Evolutionary conservation across 345 rosid species (phyloP), one percentile per base, ranked within the genome.

Genomic region (Aegle marmelos): DNA sequence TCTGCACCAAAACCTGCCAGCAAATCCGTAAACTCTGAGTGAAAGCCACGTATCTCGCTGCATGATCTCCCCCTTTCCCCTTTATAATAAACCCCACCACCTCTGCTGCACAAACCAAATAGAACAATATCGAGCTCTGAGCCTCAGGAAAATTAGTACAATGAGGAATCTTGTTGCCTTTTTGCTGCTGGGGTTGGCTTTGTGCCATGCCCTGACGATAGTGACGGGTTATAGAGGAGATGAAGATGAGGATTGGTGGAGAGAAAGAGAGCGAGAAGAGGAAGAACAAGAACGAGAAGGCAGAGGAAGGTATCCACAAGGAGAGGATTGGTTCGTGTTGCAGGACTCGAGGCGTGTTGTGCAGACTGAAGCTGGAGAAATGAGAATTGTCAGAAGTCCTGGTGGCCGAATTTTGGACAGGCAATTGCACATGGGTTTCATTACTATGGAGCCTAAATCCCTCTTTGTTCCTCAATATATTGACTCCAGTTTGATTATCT

Each of bases 381-480:
- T 97, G 93, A 86, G 85, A 79, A 81, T 91, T 7, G 86, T 88
- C 56, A 85, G 72, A 83, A 87, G 87, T 59, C 68, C 79, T 59
- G 82, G 85, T 19, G 87, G 91, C 48, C 84, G 84, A 70, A 79
- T 84, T 25, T 59, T 84, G 9, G 91, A 90, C 70, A 88, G 85
- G 77, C 88, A 90, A 27, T 74, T 88, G 90, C 92, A 93, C 77
- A 88, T 92, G 50, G 98, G 98, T 22, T 90, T 94, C 87, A 87
- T 96, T 61, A 86, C 90, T 2, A 94, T 96, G 98, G 95, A 94
- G 81, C 98, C 99, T 28, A 74, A 84, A 37, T 58, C 88, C 57
- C 94, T 94, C 62, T 90, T 94, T 85, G 72, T 96, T 48, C 99
- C 98, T 78, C 97, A 90, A 84, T 96, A 92, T 79, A 85, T 90